Conservation (phyloP, 2,329 filamentous ascomycete genomes). For the Pseudohalonectria lignicola region DNA sequence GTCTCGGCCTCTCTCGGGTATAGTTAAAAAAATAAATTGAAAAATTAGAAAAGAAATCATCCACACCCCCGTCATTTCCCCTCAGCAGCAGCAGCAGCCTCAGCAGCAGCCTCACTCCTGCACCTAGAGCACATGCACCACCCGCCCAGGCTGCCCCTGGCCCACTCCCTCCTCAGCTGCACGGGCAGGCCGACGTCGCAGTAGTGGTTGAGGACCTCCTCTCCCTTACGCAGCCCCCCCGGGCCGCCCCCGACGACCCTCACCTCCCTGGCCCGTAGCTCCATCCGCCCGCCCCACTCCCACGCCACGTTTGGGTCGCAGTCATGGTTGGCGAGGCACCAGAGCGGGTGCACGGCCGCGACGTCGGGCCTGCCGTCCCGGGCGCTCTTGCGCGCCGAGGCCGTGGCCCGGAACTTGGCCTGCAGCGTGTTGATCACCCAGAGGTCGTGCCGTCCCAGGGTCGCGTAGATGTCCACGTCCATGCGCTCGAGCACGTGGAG, state of each 20-base stretch:
- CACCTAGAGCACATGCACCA: constrained; percentile 82
- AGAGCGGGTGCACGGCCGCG: constrained; percentile 86
- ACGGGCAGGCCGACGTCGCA: constrained; percentile 76
- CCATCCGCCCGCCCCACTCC: constrained; percentile 81
- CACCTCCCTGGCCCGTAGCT: constrained; percentile 51
- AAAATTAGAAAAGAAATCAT: too few species aligned
- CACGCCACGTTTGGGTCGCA: constrained; percentile 92
- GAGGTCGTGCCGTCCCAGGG: constrained; percentile 49
- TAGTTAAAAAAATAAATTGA: too few species aligned
- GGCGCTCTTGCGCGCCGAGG: constrained; percentile 69
- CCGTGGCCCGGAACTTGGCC: constrained; percentile 86
- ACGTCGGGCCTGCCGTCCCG: constrained; percentile 79
- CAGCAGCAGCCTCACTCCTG: constrained; percentile 51
- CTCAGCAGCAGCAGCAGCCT: neutral
- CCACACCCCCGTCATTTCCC: too few species aligned
- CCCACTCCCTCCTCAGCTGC: constrained; percentile 78
- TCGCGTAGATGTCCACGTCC: constrained; percentile 65
- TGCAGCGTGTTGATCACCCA: constrained; percentile 90
- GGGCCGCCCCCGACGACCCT: constrained; percentile 37
- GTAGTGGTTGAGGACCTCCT: constrained; percentile 90
- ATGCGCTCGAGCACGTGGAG: constrained; percentile 75
- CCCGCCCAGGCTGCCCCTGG: constrained; percentile 75
- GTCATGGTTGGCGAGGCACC: constrained; percentile 94
- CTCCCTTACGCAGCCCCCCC: constrained; percentile 60
- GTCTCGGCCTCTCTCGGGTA: too few species aligned